A percentile compares a stretch with the other conserved stretches of the same genome.
These are phyloP conservation scores for Botrytis porri DNA, from an alignment of 2,329 filamentous ascomycete species.

Conservation along the genomic window DNA sequence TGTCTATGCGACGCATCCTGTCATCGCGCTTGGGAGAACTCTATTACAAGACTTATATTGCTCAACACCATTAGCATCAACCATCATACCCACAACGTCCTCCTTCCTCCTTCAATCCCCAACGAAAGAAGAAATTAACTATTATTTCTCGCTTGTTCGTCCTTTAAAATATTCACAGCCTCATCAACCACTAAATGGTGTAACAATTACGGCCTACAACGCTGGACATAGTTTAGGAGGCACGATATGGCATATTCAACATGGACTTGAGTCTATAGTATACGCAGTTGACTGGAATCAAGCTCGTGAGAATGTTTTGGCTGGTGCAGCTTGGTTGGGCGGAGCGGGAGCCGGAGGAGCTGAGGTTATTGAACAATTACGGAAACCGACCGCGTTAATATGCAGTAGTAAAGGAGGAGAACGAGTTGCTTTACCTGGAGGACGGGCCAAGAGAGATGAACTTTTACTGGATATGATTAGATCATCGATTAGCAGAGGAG, in stretches of 20 bases:
- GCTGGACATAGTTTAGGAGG: slow-evolving; percentile 93
- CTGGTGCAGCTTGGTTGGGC: slow-evolving; percentile 90
- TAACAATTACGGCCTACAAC: slow-evolving; percentile 95
- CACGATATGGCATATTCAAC: slow-evolving; percentile 98
- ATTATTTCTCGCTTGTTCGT: slow-evolving; percentile 87
- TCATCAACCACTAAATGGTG: slow-evolving; percentile 84
- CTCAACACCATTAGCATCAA: slow-evolving; percentile 83
- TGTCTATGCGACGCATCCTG: slow-evolving; percentile 88
- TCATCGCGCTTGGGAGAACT: slow-evolving; percentile 88
- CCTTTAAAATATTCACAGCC: slow-evolving; percentile 96
- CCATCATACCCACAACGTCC: slow-evolving; percentile 70
- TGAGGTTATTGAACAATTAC: slow-evolving; percentile 89
- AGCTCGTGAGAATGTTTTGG: slow-evolving; percentile 90
- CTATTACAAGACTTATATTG: slow-evolving; percentile 89
- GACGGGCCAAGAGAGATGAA: slow-evolving; percentile 80
- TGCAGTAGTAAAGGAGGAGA: slow-evolving; percentile 84
- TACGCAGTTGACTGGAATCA: slow-evolving; percentile 99
- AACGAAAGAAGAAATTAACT: slow-evolving; percentile 81
- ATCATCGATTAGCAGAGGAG: slow-evolving; percentile 73
- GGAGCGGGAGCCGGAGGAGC: slow-evolving; percentile 75
- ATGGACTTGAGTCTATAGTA: slow-evolving; percentile 93
- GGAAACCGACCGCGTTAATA: slow-evolving; percentile 88
- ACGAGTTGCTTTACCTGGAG: slow-evolving; percentile 65
- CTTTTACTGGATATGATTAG: slow-evolving; percentile 79
- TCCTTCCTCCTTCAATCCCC: slow-evolving; percentile 72